Conservation (phyloP, 192 early-diverging fungal genomes). For the Backusella macrospora region DNA sequence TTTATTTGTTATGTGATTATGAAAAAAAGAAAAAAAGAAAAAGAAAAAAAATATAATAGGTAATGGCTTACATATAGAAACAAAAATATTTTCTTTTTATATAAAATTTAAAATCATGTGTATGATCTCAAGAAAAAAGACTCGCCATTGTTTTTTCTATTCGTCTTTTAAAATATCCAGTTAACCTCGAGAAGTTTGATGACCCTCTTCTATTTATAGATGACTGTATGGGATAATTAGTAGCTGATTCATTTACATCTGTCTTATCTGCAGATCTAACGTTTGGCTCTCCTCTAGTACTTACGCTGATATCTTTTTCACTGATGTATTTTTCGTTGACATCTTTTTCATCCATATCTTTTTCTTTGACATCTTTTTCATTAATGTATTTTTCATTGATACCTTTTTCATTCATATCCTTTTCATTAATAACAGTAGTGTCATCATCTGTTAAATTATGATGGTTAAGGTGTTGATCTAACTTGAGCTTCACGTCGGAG, state of each 20-base stretch:
- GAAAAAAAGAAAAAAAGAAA: neutral
- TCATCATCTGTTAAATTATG: neutral
- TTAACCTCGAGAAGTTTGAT: neutral
- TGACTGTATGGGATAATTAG: conserved; percentile 1
- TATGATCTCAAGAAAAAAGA: neutral
- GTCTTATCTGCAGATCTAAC: neutral
- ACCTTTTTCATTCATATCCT: too few relatives aligned
- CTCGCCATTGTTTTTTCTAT: neutral
- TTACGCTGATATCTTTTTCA: too few relatives aligned
- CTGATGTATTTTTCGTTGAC: too few relatives aligned
- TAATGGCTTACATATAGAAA: neutral
- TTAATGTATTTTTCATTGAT: too few relatives aligned
- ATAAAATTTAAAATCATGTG: neutral
- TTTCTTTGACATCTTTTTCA: too few relatives aligned
- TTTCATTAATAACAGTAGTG: too few relatives aligned
- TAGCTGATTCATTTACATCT: neutral
- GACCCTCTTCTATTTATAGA: conserved; percentile 6
- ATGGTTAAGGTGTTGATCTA: neutral
- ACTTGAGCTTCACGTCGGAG: neutral
- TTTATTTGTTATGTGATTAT: too few relatives aligned
- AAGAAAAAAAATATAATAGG: neutral
- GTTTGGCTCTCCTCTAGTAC: neutral
- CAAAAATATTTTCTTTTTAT: neutral
- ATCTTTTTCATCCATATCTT: too few relatives aligned
- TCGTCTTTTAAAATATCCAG: conserved; percentile 1